Conservation (phyloP, 176 grass and related monocot genomes). For the Oryza officinalis region DNA sequence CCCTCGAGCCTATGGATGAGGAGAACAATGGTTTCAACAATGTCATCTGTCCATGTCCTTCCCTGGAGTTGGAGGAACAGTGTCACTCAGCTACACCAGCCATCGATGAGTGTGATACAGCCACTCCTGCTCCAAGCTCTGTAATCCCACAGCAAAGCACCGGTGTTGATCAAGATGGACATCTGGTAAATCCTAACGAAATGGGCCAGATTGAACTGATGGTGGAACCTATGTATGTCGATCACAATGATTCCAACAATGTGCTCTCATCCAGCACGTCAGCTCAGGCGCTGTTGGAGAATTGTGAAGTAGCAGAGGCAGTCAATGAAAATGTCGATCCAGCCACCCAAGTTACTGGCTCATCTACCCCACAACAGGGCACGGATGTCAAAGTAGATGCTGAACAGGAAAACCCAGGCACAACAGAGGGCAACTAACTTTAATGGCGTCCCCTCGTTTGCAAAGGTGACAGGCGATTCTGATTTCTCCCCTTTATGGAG, state of each 20-base stretch:
- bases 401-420: slow-evolving; percentile 21
- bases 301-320: not conserved
- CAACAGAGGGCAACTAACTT: not conserved
- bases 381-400: slow-evolving; percentile 27
- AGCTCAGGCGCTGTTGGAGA: not conserved
- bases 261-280: slow-evolving; percentile 1
- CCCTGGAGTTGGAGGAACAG: slow-evolving; percentile 28
- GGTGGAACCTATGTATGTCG: slow-evolving; percentile 32
- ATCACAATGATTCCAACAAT: slow-evolving; percentile 13
- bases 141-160: slow-evolving; percentile 9
- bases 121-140: slow-evolving; percentile 14
- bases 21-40: slow-evolving; percentile 24
- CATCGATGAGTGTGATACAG: slow-evolving; percentile 21
- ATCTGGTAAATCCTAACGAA: slow-evolving; percentile 31
- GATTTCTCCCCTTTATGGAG: not conserved
- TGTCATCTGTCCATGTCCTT: slow-evolving; percentile 15
- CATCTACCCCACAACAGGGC: not conserved
- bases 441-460: not conserved
- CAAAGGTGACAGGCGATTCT: not conserved
- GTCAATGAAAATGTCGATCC: not conserved
- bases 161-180: slow-evolving; percentile 35
- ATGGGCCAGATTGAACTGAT: slow-evolving; percentile 20
- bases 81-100: slow-evolving; percentile 17
- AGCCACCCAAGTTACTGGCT: not conserved
- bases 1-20: slow-evolving; percentile 26